Percentiles rank a stretch among this genome's conserved stretches.
phyloP scores from a whole-genome alignment of 2,329 filamentous ascomycete genomes.

The Fusarium sp. region DNA sequence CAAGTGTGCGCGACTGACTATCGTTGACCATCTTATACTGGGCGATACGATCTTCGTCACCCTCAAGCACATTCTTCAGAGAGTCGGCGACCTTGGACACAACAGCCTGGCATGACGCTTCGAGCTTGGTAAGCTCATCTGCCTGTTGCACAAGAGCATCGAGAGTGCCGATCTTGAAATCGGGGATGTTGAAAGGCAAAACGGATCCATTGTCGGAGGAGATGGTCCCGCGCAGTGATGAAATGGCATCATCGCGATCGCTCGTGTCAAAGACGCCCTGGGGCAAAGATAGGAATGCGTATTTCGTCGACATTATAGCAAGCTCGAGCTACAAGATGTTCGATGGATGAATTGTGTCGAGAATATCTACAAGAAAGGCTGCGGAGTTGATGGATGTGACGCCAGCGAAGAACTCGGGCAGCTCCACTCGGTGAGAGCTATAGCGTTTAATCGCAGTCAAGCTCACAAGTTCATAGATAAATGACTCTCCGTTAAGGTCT shows the following conservation, averaged over 20 bases:
- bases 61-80: slow-evolving; percentile 83
- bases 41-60: slow-evolving; percentile 82
- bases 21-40: slow-evolving; percentile 95
- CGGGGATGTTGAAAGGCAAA: slow-evolving; percentile 83
- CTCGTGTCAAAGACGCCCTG: slow-evolving; percentile 85
- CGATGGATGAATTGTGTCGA: slow-evolving; percentile 14
- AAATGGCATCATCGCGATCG: slow-evolving; percentile 84
- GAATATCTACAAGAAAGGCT: slow-evolving; percentile 12
- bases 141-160: slow-evolving; percentile 96
- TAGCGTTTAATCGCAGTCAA: neutral
- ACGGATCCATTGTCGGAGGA: slow-evolving; percentile 80
- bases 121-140: slow-evolving; percentile 92
- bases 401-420: slow-evolving; percentile 14
- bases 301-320: slow-evolving; percentile 68
- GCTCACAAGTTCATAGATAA: slow-evolving; percentile 20
- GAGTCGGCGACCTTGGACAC: slow-evolving; percentile 91
- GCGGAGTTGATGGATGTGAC: slow-evolving; percentile 27
- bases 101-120: slow-evolving; percentile 80
- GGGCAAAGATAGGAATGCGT: slow-evolving; percentile 90
- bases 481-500: slow-evolving; percentile 1
- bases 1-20: slow-evolving; percentile 67
- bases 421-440: slow-evolving; percentile 22
- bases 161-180: slow-evolving; percentile 97
- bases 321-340: neutral
- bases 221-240: slow-evolving; percentile 78